These are phyloP conservation scores for Myriosclerotinia curreyana DNA, from an alignment of 2,329 filamentous ascomycete species.

Conservation along the genomic window DNA sequence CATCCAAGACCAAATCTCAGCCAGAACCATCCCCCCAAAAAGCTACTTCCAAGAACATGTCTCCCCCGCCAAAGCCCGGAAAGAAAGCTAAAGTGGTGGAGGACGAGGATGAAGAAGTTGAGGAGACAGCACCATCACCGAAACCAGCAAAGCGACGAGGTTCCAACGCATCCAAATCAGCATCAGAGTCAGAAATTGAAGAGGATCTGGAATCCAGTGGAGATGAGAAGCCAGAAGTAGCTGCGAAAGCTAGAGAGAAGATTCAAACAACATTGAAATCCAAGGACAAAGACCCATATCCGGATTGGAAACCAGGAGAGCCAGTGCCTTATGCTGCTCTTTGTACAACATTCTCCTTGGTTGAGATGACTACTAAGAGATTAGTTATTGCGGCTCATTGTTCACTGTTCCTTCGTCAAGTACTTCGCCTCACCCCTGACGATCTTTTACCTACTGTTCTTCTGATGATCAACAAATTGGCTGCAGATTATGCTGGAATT, in stretches of 20 bases:
- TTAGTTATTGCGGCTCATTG: constrained; percentile 86
- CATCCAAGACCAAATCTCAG: constrained; percentile 22
- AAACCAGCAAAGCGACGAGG: constrained; percentile 31
- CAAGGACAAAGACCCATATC: constrained; percentile 75
- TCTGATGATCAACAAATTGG: constrained; percentile 97
- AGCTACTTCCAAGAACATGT: constrained; percentile 23
- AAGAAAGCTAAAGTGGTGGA: constrained; percentile 26
- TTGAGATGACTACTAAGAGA: constrained; percentile 92
- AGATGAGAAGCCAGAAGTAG: constrained; percentile 65
- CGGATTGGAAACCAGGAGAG: constrained; percentile 86
- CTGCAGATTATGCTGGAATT: constrained; percentile 92
- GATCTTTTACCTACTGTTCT: constrained; percentile 86
- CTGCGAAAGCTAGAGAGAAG: constrained; percentile 74
- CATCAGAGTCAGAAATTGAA: constrained; percentile 49
- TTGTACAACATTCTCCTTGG: constrained; percentile 88
- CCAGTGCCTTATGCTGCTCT: constrained; percentile 93
- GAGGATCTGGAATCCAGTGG: constrained; percentile 48
- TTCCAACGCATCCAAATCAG: constrained; percentile 43
- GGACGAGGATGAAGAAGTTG: constrained; percentile 40
- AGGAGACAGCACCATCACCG: constrained; percentile 36
- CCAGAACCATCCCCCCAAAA: constrained; percentile 26
- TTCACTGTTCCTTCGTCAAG: constrained; percentile 85
- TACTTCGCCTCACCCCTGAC: constrained; percentile 83
- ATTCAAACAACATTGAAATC: constrained; percentile 72
- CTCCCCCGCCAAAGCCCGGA: constrained; percentile 24